Evolutionary conservation across 306 rosid genomes (phyloP), one percentile per base, ranked within the genome.

Genomic region (Trifolium repens): DNA sequence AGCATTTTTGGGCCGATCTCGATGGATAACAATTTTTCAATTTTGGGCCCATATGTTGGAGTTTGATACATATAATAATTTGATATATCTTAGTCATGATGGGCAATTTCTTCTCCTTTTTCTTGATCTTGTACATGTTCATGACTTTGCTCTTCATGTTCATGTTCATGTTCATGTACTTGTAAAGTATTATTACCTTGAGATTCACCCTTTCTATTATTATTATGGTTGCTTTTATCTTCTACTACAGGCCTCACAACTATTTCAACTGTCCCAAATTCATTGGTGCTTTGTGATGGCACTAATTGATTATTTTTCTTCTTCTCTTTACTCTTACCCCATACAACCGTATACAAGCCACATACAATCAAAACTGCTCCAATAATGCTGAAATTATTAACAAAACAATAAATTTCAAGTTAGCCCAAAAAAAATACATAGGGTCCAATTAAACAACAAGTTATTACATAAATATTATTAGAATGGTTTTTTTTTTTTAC

Each of bases 321-420:
- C 78, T 66, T 70, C 55, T 88, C 91, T 71, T 79, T 76, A 74
- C 82, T 62, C 73, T 88, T 88, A 6, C 86, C 87, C 91, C 91
- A 88, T 40, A 85, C 17, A 49, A 85, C 84, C 49, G 15, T 5
- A 30, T 88, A 85, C 26, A 87, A 79, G 2, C 91, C 89, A 37
- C 84, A 52, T 16, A 85, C 83, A 5, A 87, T 85, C 65, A 81
- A 40, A 52, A 72, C 30, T 12, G 81, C 83, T 64, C 87, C 91
- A 69, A 88, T 47, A 5, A 85, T 37, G 66, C 85, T 82, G 82
- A 59, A 77, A 50, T 68, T 15, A 60, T 68, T 15, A 8, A 68
- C 7, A 73, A 7, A 34, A 71, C 2, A 69, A 7, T 9, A 52
- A 16, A 52, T 16, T 52, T 16, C 58, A 52, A 52, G 26, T n/a